Conservation (phyloP, 2,329 filamentous ascomycete genomes). For the Sporothrix luriei region DNA sequence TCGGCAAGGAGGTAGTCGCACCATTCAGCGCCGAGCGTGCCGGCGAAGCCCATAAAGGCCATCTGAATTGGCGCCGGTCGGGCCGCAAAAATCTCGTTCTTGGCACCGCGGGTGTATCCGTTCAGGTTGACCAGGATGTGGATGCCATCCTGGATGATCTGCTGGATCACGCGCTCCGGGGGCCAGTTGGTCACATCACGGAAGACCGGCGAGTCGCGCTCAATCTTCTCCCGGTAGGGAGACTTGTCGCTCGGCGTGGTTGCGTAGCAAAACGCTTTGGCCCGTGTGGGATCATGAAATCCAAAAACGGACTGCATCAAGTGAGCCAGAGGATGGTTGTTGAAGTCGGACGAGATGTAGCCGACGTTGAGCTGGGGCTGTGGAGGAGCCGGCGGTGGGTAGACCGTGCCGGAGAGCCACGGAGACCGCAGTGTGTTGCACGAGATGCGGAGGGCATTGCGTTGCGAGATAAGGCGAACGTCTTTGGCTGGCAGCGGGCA, state of each 20-base stretch:
- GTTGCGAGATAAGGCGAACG: conserved; percentile 89
- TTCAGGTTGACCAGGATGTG: conserved; percentile 98
- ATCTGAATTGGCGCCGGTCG: conserved; percentile 94
- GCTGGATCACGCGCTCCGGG: conserved; percentile 77
- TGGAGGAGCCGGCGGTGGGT: conserved; percentile 81
- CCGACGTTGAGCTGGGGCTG: conserved; percentile 84
- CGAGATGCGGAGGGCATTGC: conserved; percentile 91
- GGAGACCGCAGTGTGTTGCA: conserved; percentile 82
- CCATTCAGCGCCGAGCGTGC: conserved; percentile 95
- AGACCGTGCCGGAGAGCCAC: conserved; percentile 82
- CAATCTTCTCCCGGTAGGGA: conserved; percentile 86
- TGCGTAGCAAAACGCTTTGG: conserved; percentile 91
- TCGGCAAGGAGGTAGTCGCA: conserved; percentile 97
- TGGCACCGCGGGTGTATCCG: conserved; percentile 93
- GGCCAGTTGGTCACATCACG: conserved; percentile 85
- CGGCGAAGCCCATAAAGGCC: conserved; percentile 99
- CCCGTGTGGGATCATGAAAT: conserved; percentile 72
- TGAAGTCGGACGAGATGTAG: conserved; percentile 98
- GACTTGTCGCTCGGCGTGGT: conserved; percentile 91
- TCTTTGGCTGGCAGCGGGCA: conserved; percentile 89
- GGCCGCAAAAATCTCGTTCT: conserved; percentile 95
- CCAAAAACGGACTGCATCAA: conserved; percentile 99
- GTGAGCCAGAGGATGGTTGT: conserved; percentile 95
- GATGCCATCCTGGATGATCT: conserved; percentile 84
- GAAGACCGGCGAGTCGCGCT: conserved; percentile 88